Evolutionary conservation across 768 basidiomycete species (phyloP).

Genomic region (Russula lepida): DNA sequence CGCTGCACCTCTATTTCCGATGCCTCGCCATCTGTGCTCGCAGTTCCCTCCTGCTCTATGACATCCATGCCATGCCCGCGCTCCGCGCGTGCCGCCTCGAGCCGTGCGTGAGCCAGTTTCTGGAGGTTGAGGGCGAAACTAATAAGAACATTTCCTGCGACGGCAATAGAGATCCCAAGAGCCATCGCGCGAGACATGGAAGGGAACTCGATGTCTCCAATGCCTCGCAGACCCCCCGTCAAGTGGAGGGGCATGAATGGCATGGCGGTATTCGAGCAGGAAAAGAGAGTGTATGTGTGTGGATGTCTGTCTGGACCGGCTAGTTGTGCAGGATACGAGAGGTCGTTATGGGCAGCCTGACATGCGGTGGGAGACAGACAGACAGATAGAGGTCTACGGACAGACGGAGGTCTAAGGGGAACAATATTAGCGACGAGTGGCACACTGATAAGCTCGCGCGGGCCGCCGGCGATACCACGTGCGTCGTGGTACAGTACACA

Average conservation of each 20-base stretch:
- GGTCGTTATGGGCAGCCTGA: not conserved
- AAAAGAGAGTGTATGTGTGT: not conserved
- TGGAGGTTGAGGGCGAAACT: conserved; percentile 88
- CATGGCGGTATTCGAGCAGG: not conserved
- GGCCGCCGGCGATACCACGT: not conserved
- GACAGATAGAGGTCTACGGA: no score
- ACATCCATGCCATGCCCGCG: conserved; percentile 15
- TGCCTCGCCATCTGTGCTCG: not conserved
- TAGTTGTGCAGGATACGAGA: not conserved
- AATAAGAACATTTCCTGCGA: conserved; percentile 81
- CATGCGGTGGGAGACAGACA: not conserved
- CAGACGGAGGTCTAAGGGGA: not conserved
- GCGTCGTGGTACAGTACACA: not conserved
- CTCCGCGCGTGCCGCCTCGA: conserved; percentile 33
- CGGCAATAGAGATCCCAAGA: conserved; percentile 77
- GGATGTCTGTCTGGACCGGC: not conserved
- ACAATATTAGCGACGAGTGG: not conserved
- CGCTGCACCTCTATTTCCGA: not conserved
- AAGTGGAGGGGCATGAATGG: not conserved
- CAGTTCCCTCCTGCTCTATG: conserved; percentile 8
- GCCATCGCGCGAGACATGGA: conserved; percentile 45
- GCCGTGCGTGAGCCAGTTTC: conserved; percentile 78
- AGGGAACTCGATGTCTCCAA: conserved; percentile 37
- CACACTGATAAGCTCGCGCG: not conserved
- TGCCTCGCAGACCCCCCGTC: not conserved